These are phyloP conservation scores for Pyrenula massariospora DNA, from an alignment of 495 filamentous ascomycete genomes.

Conservation along the genomic window DNA sequence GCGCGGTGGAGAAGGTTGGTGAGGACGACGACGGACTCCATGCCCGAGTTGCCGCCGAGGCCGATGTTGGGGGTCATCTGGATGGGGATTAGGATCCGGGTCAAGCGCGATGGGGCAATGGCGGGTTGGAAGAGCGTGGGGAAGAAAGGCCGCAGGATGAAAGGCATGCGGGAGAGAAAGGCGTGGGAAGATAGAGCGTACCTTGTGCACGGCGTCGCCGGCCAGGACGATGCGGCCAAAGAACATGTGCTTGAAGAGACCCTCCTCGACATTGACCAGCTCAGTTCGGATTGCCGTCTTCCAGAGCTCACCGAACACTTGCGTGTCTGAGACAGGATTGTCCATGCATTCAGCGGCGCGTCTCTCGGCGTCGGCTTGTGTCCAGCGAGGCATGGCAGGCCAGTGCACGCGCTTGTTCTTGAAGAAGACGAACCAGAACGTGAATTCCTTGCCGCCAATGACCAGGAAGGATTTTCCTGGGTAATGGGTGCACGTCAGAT, in stretches of 20 bases:
- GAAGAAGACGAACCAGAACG: slow-evolving; percentile 20
- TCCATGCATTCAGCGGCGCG: neutral
- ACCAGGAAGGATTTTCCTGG: neutral
- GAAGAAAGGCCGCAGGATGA: neutral
- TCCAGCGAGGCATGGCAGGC: slow-evolving; percentile 21
- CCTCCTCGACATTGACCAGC: neutral
- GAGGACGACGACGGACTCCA: neutral
- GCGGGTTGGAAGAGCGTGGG: too few relatives aligned
- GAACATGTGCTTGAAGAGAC: neutral
- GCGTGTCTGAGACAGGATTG: neutral
- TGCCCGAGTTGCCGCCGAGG: neutral
- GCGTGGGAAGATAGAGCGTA: neutral
- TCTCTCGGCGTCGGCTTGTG: slow-evolving; percentile 4
- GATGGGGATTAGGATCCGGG: too few relatives aligned
- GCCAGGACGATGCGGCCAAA: neutral
- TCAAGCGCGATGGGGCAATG: too few relatives aligned
- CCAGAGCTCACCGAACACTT: neutral
- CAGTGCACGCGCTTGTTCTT: slow-evolving; percentile 21
- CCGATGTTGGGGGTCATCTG: neutral
- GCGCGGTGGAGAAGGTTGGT: neutral
- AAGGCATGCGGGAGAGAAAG: neutral
- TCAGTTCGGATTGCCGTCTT: neutral
- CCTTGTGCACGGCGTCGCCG: neutral
- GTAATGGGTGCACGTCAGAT: neutral
- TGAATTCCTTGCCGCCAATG: neutral